Conservation (phyloP, 495 filamentous ascomycete genomes). For the Terfezia claveryi region DNA sequence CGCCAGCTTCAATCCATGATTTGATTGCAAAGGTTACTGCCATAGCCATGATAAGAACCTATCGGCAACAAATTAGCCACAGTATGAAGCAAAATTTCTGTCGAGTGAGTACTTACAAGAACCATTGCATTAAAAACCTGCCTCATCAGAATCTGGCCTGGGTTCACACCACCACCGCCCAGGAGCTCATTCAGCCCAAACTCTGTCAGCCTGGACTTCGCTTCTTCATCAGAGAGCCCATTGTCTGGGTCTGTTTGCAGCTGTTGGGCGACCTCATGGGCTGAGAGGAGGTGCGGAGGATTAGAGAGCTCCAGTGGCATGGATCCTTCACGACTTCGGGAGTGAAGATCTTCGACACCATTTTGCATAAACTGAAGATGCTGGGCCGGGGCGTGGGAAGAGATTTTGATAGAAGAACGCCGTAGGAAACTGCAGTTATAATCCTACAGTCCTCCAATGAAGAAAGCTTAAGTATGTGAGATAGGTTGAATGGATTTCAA, state of each 20-base stretch:
- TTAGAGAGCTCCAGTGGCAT: slow-evolving; percentile 25
- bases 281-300: slow-evolving; percentile 42
- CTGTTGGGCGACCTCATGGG: slow-evolving; percentile 32
- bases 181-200: slow-evolving; percentile 42
- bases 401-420: no score
- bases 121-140: slow-evolving; percentile 51
- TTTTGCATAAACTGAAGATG: slow-evolving; percentile 13
- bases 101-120: slow-evolving; percentile 23
- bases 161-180: slow-evolving; percentile 34
- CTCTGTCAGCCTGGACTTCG: slow-evolving; percentile 30
- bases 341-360: slow-evolving; percentile 18
- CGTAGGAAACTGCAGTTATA: no score
- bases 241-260: slow-evolving; percentile 36
- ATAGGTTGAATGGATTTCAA: no score
- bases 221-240: slow-evolving; percentile 36
- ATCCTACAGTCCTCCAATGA: no score
- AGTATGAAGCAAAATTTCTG: slow-evolving; percentile 1
- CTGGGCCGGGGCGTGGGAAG: neutral
- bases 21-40: slow-evolving; percentile 43
- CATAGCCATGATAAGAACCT: slow-evolving; percentile 50
- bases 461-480: no score
- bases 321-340: slow-evolving; percentile 21
- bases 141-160: slow-evolving; percentile 34
- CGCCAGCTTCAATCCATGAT: slow-evolving; percentile 50
- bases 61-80: slow-evolving; percentile 2